Base-by-base conservation (phyloP, 2,329 filamentous ascomycete genomes). In the Colletotrichum musicola region DNA sequence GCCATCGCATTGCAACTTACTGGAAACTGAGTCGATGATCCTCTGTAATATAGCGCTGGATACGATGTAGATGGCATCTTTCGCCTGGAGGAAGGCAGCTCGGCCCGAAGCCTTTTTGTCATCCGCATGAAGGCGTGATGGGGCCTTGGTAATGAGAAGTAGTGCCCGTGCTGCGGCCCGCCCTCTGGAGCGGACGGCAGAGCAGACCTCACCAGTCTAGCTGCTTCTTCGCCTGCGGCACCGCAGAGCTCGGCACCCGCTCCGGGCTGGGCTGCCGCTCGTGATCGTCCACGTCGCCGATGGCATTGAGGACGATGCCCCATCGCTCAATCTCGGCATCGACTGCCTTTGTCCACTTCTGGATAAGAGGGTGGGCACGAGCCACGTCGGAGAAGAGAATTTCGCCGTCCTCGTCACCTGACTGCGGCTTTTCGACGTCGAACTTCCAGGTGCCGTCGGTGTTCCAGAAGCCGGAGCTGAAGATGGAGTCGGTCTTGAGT, bases 361-460 rank as follows among this genome's bases (percentile, higher is more conserved):
- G 78, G 46, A 94, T 76, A 57, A 93, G 72, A 44, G 93, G 93
- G 78, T 95, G 93, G 27, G 88, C 85, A 46, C 81, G 82, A 1
- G 91, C 92, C 53, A 94, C 87, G 75, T 91, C 86, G 44, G 82
- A 77, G 72, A 92, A 90, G 4, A 89, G 79, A 1, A 86, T 78
- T 7, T 85, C 84, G 1, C 75, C 80, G 6, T 73, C 76, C 1
- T 76, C 80, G 7, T 73, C 77, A 5, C 76, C 78, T 27, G 57
- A 60, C 46, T 13, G 74, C 77, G 53, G 73, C 77, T 5, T 79
- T 77, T 6, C 18, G 35, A 92, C 86, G 1, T 85, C 80, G 77
- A 87, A 95, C 73, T 81, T 89, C 91, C 92, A 94, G 46, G 90
- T 88, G 0, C 92, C 93, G 75, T 93, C 91, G 12, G 85, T 80